Percentiles rank a stretch among this genome's conserved stretches.
Conservation (phyloP, 768 basidiomycete genomes). For the Gloeophyllum trabeum region DNA sequence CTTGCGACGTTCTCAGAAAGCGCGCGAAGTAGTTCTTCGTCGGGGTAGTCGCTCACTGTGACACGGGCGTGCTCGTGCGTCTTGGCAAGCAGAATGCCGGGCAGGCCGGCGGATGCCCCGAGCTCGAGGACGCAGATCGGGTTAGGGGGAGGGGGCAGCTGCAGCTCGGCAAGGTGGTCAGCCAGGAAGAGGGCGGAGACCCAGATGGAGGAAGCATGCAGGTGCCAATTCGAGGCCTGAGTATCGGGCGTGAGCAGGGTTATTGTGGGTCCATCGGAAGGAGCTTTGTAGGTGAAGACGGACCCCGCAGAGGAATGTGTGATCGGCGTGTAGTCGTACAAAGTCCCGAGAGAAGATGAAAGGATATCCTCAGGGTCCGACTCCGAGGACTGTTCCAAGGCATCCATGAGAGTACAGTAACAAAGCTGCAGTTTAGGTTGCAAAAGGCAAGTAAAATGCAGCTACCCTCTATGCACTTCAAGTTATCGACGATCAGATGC, state of each 20-base stretch:
- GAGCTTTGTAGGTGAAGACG: constrained; percentile 31
- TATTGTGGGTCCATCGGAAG: constrained; percentile 17
- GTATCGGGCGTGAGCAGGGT: constrained; percentile 54
- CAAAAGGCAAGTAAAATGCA: too few species aligned
- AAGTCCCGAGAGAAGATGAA: constrained; percentile 45
- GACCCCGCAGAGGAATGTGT: constrained; percentile 45
- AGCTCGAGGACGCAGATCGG: constrained; percentile 46
- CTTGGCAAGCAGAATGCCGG: constrained; percentile 57
- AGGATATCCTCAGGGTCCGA: constrained; percentile 44
- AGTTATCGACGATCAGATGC: too few species aligned
- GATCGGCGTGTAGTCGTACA: constrained; percentile 55
- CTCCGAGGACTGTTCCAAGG: too few species aligned
- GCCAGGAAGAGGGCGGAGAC: constrained; percentile 54
- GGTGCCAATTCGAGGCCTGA: constrained; percentile 53
- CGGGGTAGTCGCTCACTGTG: constrained; percentile 63
- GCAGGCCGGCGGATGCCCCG: constrained; percentile 66
- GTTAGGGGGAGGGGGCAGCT: constrained; percentile 15
- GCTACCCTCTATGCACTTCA: too few species aligned
- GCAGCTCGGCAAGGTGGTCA: constrained; percentile 44
- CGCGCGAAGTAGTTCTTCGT: constrained; percentile 44
- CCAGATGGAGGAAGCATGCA: constrained; percentile 77
- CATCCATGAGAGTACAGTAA: too few species aligned
- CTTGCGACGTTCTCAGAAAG: constrained; percentile 42
- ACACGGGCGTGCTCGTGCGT: constrained; percentile 27
- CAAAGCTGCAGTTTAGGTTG: too few species aligned